Percentiles rank a stretch among this genome's conserved stretches.
phyloP scores from a whole-genome alignment of 257 asterid genomes.

The Penstemon barbatus region DNA sequence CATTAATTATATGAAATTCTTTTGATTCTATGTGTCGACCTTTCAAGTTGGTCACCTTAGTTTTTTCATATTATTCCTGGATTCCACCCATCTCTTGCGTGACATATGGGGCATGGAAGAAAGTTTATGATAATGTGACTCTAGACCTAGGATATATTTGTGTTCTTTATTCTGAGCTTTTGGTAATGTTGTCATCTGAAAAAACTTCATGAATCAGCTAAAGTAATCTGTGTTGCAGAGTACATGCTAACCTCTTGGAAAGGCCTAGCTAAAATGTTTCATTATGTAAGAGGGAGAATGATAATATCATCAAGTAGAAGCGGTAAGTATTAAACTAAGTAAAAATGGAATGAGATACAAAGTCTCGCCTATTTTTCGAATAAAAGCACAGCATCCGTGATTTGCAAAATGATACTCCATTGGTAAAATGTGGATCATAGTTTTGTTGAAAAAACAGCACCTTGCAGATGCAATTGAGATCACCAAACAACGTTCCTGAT shows the following conservation, averaged over 20 bases:
- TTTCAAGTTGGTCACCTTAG: background rate
- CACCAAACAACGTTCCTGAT: background rate
- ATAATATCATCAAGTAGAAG: too few relatives aligned
- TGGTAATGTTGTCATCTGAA: slow-evolving; percentile 7
- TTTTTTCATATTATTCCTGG: slow-evolving; percentile 2
- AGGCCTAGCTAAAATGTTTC: background rate
- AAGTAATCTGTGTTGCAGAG: background rate
- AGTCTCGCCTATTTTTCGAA: background rate
- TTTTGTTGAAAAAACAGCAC: slow-evolving; percentile 2
- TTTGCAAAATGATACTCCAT: too few relatives aligned
- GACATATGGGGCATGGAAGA: background rate
- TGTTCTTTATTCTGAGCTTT: background rate
- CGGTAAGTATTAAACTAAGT: background rate
- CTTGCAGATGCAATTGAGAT: background rate
- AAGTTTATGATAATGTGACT: background rate
- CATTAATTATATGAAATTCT: slow-evolving; percentile 13
- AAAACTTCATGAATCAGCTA: slow-evolving; percentile 5
- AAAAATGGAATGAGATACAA: background rate
- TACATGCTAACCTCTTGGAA: background rate
- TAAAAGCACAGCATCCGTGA: background rate
- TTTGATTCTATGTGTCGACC: background rate
- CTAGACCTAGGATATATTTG: background rate
- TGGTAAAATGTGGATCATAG: background rate
- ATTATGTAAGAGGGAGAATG: background rate
- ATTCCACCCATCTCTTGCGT: background rate